These are phyloP conservation scores for Suhomyces coccinellae DNA, from an alignment of 1,139 yeast species.

Conservation along the genomic window DNA sequence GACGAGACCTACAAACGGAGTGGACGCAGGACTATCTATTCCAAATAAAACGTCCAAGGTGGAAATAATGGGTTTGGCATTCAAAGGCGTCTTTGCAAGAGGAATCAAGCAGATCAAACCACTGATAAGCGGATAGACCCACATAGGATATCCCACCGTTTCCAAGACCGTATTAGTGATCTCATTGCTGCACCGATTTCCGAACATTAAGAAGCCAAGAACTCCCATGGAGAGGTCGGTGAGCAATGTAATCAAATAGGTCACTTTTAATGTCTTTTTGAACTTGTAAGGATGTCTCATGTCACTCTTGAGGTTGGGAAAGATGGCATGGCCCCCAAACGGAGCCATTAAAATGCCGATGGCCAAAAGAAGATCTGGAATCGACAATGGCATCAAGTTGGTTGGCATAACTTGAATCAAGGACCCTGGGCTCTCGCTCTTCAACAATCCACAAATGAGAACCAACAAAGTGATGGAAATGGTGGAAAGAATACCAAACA, in stretches of 20 bases:
- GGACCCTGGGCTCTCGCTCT: constrained; percentile 45
- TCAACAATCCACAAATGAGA: constrained; percentile 40
- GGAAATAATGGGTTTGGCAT: constrained; percentile 82
- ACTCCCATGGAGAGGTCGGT: constrained; percentile 78
- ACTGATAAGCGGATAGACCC: constrained; percentile 64
- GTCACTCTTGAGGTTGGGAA: constrained; percentile 59
- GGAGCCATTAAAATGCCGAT: constrained; percentile 63
- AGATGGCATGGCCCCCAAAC: constrained; percentile 63
- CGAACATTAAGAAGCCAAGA: constrained; percentile 88
- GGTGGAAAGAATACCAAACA: constrained; percentile 48
- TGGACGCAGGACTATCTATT: constrained; percentile 13
- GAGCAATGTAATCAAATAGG: constrained; percentile 57
- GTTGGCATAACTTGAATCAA: constrained; percentile 44
- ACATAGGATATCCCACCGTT: constrained; percentile 71
- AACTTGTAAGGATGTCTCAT: constrained; percentile 55
- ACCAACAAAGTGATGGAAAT: constrained; percentile 45
- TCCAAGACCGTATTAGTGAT: constrained; percentile 73
- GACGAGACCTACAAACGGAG: neutral
- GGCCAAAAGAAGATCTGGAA: constrained; percentile 45
- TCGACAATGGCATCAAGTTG: constrained; percentile 47
- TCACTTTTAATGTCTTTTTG: constrained; percentile 36
- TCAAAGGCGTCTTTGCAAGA: constrained; percentile 82
- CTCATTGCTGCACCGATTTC: constrained; percentile 71
- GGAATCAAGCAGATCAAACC: constrained; percentile 79
- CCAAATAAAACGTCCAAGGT: constrained; percentile 47